These are phyloP conservation scores for Kalaharituber pfeilii DNA, from an alignment of 2,329 filamentous ascomycete species.

Conservation along the genomic window DNA sequence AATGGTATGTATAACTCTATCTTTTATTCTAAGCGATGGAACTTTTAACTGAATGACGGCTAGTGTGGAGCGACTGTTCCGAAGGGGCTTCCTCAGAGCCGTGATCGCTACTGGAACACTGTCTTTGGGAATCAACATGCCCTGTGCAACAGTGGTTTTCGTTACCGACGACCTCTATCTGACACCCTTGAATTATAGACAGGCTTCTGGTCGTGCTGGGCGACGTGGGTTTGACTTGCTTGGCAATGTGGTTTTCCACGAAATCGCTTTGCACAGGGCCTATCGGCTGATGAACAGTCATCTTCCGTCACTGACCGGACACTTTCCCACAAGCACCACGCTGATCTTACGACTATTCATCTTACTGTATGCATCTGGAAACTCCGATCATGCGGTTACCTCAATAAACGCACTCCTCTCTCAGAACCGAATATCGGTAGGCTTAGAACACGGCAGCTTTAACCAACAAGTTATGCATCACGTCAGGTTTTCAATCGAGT, in stretches of 20 bases:
- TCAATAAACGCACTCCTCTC: slow-evolving; percentile 51
- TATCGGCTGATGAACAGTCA: slow-evolving; percentile 54
- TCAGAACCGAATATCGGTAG: slow-evolving; percentile 52
- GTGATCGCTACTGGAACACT: slow-evolving; percentile 59
- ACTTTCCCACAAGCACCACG: slow-evolving; percentile 61
- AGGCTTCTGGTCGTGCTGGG: slow-evolving; percentile 60
- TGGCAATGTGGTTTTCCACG: slow-evolving; percentile 65
- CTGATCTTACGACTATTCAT: slow-evolving; percentile 52
- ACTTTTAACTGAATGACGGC: not conserved
- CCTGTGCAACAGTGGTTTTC: slow-evolving; percentile 67
- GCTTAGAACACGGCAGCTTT: slow-evolving; percentile 40
- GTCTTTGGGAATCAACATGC: slow-evolving; percentile 66
- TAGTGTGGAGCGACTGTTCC: slow-evolving; percentile 54
- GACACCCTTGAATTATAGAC: slow-evolving; percentile 58
- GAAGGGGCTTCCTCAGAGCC: slow-evolving; percentile 51
- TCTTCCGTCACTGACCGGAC: slow-evolving; percentile 55
- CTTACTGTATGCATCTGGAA: slow-evolving; percentile 47
- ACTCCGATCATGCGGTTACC: slow-evolving; percentile 42
- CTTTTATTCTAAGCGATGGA: not conserved
- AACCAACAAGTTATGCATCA: slow-evolving; percentile 57
- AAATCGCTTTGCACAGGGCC: slow-evolving; percentile 42
- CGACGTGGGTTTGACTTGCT: slow-evolving; percentile 65
- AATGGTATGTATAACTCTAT: not conserved
- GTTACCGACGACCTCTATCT: slow-evolving; percentile 54
- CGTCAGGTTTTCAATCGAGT: slow-evolving; percentile 65